Percentiles rank a stretch among this genome's conserved stretches.
Conservation (phyloP, 2,329 filamentous ascomycete genomes). For the Colletotrichum tropicale region DNA sequence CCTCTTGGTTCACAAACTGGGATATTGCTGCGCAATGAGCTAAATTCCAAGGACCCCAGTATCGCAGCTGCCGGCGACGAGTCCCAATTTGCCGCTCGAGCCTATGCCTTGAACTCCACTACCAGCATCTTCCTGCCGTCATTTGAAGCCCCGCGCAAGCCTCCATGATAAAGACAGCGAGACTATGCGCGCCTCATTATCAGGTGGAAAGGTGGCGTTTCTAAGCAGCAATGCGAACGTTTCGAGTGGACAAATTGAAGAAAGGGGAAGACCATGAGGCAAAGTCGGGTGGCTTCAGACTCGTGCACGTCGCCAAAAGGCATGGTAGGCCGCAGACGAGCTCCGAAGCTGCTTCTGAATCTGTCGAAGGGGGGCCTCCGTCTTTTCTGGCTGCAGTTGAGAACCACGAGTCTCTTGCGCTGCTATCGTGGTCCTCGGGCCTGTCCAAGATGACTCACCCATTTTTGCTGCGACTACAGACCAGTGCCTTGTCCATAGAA, state of each 20-base stretch:
- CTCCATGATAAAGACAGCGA: neutral
- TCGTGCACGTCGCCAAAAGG: neutral
- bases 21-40: neutral
- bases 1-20: neutral
- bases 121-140: neutral
- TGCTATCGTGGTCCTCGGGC: neutral
- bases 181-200: neutral
- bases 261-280: neutral
- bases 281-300: neutral
- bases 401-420: neutral
- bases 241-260: neutral
- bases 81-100: accelerated
- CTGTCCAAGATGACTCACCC: neutral
- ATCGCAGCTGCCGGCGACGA: neutral
- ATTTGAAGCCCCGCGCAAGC: neutral
- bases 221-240: neutral
- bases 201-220: accelerated
- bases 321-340: accelerated
- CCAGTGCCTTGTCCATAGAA: accelerated
- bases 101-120: neutral
- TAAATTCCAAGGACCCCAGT: neutral
- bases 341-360: neutral
- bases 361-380: accelerated
- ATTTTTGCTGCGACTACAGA: neutral
- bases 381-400: neutral